Evolutionary conservation across 2,329 filamentous ascomycete genomes (phyloP).

Genomic region (Ophioceras dolichostomum): DNA sequence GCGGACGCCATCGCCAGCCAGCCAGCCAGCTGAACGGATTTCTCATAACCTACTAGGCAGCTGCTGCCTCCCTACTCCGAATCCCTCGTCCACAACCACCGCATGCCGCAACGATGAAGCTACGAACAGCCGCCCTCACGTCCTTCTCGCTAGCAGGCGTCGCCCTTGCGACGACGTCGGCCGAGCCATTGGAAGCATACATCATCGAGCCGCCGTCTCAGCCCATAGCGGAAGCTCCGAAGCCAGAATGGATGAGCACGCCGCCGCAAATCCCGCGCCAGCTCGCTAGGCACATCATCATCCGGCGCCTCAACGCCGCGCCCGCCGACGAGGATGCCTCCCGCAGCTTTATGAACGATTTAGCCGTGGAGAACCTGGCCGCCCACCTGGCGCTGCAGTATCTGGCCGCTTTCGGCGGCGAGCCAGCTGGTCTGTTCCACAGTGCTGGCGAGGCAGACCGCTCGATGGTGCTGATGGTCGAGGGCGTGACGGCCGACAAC

Average conservation of each 20-base stretch:
- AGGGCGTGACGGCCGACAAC: slow-evolving; percentile 38
- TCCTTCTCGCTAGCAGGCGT: slow-evolving; percentile 3
- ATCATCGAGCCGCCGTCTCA: too few relatives aligned
- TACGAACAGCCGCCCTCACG: slow-evolving; percentile 1
- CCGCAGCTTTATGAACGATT: slow-evolving; percentile 34
- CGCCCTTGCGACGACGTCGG: background rate
- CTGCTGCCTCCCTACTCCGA: too few relatives aligned
- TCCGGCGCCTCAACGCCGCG: slow-evolving; percentile 46
- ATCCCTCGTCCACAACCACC: too few relatives aligned
- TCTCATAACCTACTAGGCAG: background rate
- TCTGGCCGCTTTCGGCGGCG: slow-evolving; percentile 48
- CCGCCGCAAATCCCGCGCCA: slow-evolving; percentile 34
- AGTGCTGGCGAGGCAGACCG: slow-evolving; percentile 16
- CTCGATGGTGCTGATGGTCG: slow-evolving; percentile 42
- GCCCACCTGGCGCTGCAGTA: slow-evolving; percentile 38
- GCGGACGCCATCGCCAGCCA: background rate
- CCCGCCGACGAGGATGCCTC: slow-evolving; percentile 27
- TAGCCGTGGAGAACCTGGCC: slow-evolving; percentile 24
- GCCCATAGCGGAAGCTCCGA: too few relatives aligned
- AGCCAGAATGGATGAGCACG: slow-evolving; percentile 12
- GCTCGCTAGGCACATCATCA: slow-evolving; percentile 44
- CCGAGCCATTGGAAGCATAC: slow-evolving; percentile 1
- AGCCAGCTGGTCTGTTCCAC: slow-evolving; percentile 36
- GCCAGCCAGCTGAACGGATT: too few relatives aligned
- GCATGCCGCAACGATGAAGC: slow-evolving; percentile 1